Evolutionary conservation across 2,329 filamentous ascomycete species (phyloP), one percentile per base, ranked within the genome.

Genomic region (Canariomyces notabilis): DNA sequence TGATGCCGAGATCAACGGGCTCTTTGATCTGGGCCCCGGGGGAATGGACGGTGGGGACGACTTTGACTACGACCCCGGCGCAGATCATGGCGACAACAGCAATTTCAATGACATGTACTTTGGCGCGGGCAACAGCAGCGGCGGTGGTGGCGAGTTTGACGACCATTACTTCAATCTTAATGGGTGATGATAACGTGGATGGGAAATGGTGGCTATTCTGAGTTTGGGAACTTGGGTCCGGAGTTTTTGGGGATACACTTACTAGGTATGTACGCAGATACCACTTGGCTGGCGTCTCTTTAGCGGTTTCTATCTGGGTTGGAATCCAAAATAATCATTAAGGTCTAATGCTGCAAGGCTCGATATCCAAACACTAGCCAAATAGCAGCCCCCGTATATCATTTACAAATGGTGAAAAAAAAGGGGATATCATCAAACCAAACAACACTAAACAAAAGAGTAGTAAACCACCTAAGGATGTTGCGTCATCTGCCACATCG

Each of bases 101-200:
- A 67, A 63, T 21, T 79, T 79, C 51, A 71, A 78, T 49, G 71
- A 77, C 49, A 61, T 78, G 48, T 77, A 70, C 51, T 73, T 71
- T 42, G 65, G 64, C 48, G 67, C 58, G 6, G 70, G 69, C 48
- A 68, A 71, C 42, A 64, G 71, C 55, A 68, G 68, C 43, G 68
- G 72, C 54, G 68, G 35, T 29, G n/a, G 42, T 5, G 56, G 65
- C 6, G 69, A 73, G 38, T 75, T 73, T 47, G 73, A 78, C 49
- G 63, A 69, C 18, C 62, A 65, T 3, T 76, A 69, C 49, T 76
- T 76, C 52, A 67, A 64, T 6, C 59, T 50, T 15, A 36, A 48
- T 6, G 44, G 41, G 16, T 50, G 34, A 48, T 43, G 12, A 22
- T 29, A 37, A 21, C 31, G 29, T n/a, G n/a, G n/a, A n/a, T n/a